A percentile compares a stretch with the other conserved stretches of the same genome.
These are phyloP conservation scores for Potentilla sterilis DNA, from an alignment of 306 rosid genomes.

Conservation along the genomic window DNA sequence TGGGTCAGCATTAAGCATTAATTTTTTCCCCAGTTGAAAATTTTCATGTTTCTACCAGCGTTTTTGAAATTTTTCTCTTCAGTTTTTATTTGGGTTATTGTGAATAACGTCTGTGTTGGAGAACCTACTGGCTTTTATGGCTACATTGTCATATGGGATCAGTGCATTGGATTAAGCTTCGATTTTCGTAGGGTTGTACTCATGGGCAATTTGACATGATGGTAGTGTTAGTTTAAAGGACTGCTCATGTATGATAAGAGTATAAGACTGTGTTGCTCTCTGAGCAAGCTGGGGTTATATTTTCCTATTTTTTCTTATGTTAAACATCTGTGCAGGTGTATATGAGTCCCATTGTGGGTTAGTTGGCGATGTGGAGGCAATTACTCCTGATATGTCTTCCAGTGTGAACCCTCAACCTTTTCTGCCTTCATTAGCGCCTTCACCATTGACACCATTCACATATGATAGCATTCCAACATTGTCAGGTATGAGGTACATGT, in stretches of 20 bases:
- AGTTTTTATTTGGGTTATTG: constrained; percentile 6
- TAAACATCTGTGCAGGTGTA: constrained; percentile 32
- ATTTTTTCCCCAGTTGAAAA: not conserved
- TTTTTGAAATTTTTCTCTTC: not conserved
- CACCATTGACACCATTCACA: constrained; percentile 51
- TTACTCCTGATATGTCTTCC: constrained; percentile 42
- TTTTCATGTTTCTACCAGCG: not conserved
- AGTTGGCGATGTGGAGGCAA: constrained; percentile 13
- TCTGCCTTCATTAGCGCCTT: constrained; percentile 57
- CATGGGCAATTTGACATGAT: constrained; percentile 7
- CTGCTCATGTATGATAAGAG: not conserved
- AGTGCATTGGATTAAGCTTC: not conserved
- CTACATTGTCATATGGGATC: constrained; percentile 7
- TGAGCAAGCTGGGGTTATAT: not conserved
- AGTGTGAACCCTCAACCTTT: constrained; percentile 43
- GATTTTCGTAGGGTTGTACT: not conserved
- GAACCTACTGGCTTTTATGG: constrained; percentile 4
- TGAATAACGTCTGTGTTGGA: not conserved
- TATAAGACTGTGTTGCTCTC: not conserved
- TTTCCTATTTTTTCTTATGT: not conserved
- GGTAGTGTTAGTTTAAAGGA: not conserved
- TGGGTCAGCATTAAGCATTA: not conserved
- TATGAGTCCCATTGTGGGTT: constrained; percentile 27
- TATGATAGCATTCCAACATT: constrained; percentile 37
- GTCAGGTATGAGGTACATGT: constrained; percentile 42